Conservation (phyloP, 208 protist species). For the Tetramitus jugosus region DNA sequence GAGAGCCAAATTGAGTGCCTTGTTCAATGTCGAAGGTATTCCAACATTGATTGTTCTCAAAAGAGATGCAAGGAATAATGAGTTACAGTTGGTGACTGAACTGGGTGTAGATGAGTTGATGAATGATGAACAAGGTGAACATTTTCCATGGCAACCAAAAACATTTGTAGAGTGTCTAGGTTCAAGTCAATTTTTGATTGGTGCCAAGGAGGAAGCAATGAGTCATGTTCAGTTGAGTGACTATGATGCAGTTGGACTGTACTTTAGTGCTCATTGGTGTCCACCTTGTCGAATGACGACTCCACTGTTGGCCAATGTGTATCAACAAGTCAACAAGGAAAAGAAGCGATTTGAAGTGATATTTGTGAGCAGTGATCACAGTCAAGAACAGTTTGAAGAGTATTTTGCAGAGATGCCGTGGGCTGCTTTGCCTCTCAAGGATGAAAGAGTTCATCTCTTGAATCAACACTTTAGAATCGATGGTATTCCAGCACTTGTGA, state of each 20-base stretch:
- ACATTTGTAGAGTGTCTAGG: too few species aligned
- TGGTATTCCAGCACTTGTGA: constrained; percentile 30
- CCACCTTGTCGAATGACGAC: constrained; percentile 65
- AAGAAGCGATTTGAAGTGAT: too few species aligned
- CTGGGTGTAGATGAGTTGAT: too few species aligned
- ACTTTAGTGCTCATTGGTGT: constrained; percentile 70
- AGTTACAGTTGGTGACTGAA: too few species aligned
- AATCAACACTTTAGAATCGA: constrained; percentile 18
- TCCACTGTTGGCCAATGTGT: constrained; percentile 57
- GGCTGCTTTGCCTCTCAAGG: not conserved
- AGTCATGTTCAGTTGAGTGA: too few species aligned
- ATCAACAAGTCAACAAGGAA: too few species aligned
- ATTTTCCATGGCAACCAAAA: too few species aligned
- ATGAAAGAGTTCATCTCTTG: constrained; percentile 15
- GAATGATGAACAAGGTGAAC: too few species aligned
- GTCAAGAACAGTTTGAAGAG: too few species aligned
- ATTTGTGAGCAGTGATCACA: too few species aligned
- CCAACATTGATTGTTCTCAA: constrained; percentile 31
- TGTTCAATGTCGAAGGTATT: constrained; percentile 30
- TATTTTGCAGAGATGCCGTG: constrained; percentile 27
- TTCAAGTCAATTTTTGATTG: too few species aligned
- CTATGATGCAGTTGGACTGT: constrained; percentile 42
- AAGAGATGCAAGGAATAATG: not conserved
- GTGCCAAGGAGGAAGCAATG: too few species aligned
- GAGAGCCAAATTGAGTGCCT: not conserved